phyloP scores from a whole-genome alignment of 345 rosid species.

The thale cress (Arabidopsis thaliana) region DNA sequence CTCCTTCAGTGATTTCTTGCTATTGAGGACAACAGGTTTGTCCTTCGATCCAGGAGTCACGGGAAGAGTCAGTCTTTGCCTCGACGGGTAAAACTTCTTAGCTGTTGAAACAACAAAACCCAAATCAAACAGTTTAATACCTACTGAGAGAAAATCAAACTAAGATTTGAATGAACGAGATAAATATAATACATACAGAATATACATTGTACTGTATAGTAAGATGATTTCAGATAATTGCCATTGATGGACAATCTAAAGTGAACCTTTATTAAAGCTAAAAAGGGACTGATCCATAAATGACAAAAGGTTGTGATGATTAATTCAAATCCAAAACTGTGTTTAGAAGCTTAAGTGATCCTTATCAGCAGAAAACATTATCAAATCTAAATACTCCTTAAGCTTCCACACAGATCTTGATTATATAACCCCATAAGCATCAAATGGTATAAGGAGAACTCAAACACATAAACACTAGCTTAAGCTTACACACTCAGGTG shows the following conservation, averaged over 20 bases:
- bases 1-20: slow-evolving; percentile 73
- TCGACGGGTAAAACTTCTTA: slow-evolving; percentile 88
- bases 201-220: neutral
- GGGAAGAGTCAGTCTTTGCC: slow-evolving; percentile 94
- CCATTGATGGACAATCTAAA: slow-evolving; percentile 3
- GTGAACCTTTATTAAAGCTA: neutral
- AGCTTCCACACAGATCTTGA: slow-evolving; percentile 28
- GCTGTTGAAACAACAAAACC: slow-evolving; percentile 54
- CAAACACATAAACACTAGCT: neutral
- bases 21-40: slow-evolving; percentile 67
- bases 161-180: neutral
- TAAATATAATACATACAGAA: neutral
- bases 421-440: neutral
- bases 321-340: slow-evolving; percentile 4
- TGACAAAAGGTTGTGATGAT: slow-evolving; percentile 17
- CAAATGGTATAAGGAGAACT: neutral
- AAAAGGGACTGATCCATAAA: slow-evolving; percentile 2
- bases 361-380: neutral
- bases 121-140: slow-evolving; percentile 5
- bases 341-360: neutral
- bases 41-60: slow-evolving; percentile 75
- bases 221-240: slow-evolving; percentile 17
- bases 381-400: slow-evolving; percentile 30
- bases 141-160: no score
- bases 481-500: slow-evolving; percentile 1